Conservation (phyloP, 129 eudicot genomes). For the Daucus carota region DNA sequence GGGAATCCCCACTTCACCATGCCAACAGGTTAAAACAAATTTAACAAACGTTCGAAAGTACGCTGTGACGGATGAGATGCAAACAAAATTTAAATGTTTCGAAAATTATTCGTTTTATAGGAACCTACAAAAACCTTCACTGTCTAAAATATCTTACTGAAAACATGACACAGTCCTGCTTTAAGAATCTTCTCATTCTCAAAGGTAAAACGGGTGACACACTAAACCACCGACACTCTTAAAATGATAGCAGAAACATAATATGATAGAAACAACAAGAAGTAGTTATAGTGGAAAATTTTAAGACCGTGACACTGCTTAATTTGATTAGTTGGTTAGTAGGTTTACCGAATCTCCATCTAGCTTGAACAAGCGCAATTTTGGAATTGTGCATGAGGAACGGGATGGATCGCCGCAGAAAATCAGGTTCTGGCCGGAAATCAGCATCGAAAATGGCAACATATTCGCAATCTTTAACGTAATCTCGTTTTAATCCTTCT, state of each 20-base stretch:
- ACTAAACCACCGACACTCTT: conserved; percentile 27
- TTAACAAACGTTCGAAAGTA: not conserved
- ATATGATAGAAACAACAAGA: not conserved
- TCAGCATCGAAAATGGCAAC: conserved; percentile 95
- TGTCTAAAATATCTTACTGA: not conserved
- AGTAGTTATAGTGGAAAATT: not conserved
- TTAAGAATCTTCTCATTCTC: not conserved
- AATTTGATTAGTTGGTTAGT: not conserved
- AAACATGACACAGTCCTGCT: not conserved
- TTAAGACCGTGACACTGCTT: not conserved
- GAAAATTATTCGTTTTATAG: not conserved
- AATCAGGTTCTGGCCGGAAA: conserved; percentile 95
- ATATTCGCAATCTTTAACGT: conserved; percentile 79
- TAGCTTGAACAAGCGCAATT: conserved; percentile 93
- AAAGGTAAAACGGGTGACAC: not conserved
- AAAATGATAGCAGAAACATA: not conserved
- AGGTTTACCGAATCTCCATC: conserved; percentile 93
- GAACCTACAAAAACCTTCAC: not conserved
- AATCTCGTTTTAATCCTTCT: conserved; percentile 80
- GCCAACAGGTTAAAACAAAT: conserved; percentile 7
- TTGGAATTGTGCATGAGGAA: conserved; percentile 71
- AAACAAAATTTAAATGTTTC: too few species aligned
- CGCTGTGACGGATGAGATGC: not conserved
- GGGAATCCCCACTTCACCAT: not conserved
- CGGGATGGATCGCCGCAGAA: conserved; percentile 79